These are phyloP conservation scores for Lachnellula willkommii DNA, from an alignment of 2,329 filamentous ascomycete genomes.

Conservation along the genomic window DNA sequence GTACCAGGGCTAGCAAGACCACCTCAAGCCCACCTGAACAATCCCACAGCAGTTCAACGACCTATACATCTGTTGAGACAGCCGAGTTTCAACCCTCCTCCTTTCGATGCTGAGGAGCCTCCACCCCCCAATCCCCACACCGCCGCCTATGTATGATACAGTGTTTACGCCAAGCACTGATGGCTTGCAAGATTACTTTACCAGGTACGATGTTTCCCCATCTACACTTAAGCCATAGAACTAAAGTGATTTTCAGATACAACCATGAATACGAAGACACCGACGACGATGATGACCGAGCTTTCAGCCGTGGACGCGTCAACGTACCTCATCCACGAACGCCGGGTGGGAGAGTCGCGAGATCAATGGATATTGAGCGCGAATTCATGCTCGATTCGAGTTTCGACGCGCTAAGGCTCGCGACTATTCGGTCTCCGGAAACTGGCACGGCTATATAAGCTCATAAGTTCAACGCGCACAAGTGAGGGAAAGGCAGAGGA, in stretches of 20 bases:
- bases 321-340: constrained; percentile 31
- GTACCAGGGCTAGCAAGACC: constrained; percentile 37
- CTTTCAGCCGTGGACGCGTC: constrained; percentile 27
- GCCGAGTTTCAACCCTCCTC: constrained; percentile 65
- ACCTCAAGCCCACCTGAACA: constrained; percentile 43
- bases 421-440: too few relatives aligned
- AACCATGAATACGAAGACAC: constrained; percentile 27
- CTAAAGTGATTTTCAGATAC: constrained; percentile 17
- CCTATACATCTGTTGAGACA: constrained; percentile 64
- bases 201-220: constrained; percentile 44
- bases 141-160: constrained; percentile 62
- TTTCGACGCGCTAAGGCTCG: not conserved
- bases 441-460: too few relatives aligned
- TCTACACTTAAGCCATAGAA: not conserved
- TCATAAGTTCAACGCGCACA: too few relatives aligned
- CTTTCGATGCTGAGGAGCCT: constrained; percentile 63
- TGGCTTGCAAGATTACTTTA: constrained; percentile 64
- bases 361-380: constrained; percentile 33
- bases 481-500: too few relatives aligned
- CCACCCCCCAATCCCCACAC: constrained; percentile 65
- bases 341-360: constrained; percentile 28
- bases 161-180: constrained; percentile 51
- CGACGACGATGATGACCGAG: constrained; percentile 25
- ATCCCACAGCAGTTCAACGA: constrained; percentile 23
- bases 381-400: constrained; percentile 28